Conservation (phyloP, 164 flowering plant species). For the Piper longum region DNA sequence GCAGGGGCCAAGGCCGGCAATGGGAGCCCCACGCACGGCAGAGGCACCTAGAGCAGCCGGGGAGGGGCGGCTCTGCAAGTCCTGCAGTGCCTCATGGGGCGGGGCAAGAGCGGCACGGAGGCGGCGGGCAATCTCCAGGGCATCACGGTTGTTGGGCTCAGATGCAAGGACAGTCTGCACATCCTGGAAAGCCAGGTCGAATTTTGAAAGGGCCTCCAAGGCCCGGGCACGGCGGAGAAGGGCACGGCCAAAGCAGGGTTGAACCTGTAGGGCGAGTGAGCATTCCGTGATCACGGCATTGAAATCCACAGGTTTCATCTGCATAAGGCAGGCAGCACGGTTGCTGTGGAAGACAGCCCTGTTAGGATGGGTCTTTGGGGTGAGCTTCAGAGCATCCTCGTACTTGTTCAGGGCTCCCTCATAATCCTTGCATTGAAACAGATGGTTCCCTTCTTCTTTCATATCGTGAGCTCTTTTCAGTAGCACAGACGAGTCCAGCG, state of each 20-base stretch:
- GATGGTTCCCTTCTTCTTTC: slow-evolving; percentile 88
- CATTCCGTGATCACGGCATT: slow-evolving; percentile 82
- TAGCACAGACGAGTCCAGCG: slow-evolving; percentile 57
- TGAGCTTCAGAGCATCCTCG: slow-evolving; percentile 72
- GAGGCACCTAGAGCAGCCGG: slow-evolving; percentile 99
- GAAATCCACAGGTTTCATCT: slow-evolving; percentile 86
- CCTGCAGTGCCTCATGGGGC: slow-evolving; percentile 66
- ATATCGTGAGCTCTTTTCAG: slow-evolving; percentile 85
- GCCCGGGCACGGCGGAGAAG: slow-evolving; percentile 84
- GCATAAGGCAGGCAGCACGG: slow-evolving; percentile 94
- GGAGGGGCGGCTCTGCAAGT: slow-evolving; percentile 86
- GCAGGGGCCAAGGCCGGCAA: slow-evolving; percentile 81
- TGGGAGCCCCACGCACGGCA: slow-evolving; percentile 86
- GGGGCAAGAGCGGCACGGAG: slow-evolving; percentile 55
- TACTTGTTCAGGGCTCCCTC: slow-evolving; percentile 78
- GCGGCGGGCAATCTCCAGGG: slow-evolving; percentile 59
- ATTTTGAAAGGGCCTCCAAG: slow-evolving; percentile 69
- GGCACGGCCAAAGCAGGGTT: slow-evolving; percentile 71
- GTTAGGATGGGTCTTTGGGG: slow-evolving; percentile 74
- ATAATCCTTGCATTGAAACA: slow-evolving; percentile 74
- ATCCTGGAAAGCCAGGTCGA: slow-evolving; percentile 85
- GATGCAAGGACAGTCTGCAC: slow-evolving; percentile 46
- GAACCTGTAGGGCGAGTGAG: slow-evolving; percentile 64
- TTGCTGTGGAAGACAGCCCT: slow-evolving; percentile 96
- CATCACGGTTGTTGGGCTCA: slow-evolving; percentile 71